Evolutionary conservation across 371 early-diverging fungal genomes (phyloP), one percentile per base, ranked within the genome.

Genomic region (Circinella minor): DNA sequence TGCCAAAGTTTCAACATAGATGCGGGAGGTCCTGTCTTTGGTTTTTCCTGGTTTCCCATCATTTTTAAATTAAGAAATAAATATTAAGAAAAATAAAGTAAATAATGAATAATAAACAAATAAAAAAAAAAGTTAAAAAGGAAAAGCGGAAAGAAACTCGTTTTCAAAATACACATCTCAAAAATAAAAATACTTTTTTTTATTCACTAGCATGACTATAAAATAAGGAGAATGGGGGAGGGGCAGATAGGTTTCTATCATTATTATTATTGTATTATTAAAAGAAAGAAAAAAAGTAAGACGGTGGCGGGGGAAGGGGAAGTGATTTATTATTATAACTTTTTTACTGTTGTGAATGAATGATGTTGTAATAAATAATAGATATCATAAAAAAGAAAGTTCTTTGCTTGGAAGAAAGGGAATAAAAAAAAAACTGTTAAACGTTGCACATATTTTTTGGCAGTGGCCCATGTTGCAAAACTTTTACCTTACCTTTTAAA

Each of bases 11-110:
- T 57, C 63, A 63, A 34, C 63, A 63, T 10, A 8, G 46, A 63
- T 36, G 67, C 64, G 39, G 69, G 70, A 17, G 63, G 63, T 27
- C 63, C 43, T 13, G 47, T 63, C 5, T 17, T 39, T 17, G 63
- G 48, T 27, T 20, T 20, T 57, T 57, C 6, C 7, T 57, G 57
- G 20, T 18, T 7, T 34, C 34, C 14, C 57, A 57, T 57, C 6
- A 13, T 14, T 51, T 51, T 14, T 51, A 15, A 43, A 43, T 43
- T 6, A 43, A 9, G 43, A 43, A 9, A 3, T 9, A 43, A 9
- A 43, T 43, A 9, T 43, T 9, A 9, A 43, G 0, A 1, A 43
- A 43, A 9, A 9, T 43, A 18, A 60, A 38, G 13, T 38, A 61
- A 18, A 37, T 10, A 38, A 61, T 5, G 39, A 15, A 27, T 17